Conservation (phyloP, 345 rosid genomes). For the Murraya koenigii region DNA sequence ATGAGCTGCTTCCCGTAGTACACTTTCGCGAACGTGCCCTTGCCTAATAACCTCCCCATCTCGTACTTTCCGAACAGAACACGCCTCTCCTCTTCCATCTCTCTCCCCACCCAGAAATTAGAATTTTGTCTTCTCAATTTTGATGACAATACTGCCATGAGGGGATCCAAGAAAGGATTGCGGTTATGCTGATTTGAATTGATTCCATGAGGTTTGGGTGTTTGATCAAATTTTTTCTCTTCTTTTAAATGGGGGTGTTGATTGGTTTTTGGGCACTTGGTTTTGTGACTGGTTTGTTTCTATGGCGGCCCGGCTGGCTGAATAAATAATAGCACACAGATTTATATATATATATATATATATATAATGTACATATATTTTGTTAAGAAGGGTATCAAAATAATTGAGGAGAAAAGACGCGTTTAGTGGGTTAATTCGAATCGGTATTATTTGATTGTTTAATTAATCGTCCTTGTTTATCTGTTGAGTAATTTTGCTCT, state of each 20-base stretch:
- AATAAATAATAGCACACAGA: no score
- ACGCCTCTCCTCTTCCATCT: constrained; percentile 23
- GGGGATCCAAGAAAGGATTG: constrained; percentile 46
- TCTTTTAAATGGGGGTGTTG: no score
- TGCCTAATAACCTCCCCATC: constrained; percentile 64
- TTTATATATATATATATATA: no score
- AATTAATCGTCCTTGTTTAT: neutral
- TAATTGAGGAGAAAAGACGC: neutral
- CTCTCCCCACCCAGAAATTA: no score
- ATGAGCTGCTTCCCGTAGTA: constrained; percentile 52
- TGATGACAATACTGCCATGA: neutral
- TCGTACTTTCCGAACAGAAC: constrained; percentile 59
- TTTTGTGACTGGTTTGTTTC: no score
- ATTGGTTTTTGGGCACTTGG: no score
- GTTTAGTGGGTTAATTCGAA: neutral
- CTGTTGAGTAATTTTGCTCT: neutral
- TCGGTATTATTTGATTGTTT: neutral
- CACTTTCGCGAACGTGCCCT: constrained; percentile 85
- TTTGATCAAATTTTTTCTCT: no score
- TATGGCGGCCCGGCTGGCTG: no score
- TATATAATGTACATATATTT: no score
- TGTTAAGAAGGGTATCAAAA: no score
- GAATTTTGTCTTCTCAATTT: neutral
- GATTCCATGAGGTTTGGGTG: constrained; percentile 32
- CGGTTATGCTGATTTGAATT: constrained; percentile 24